phyloP scores from a whole-genome alignment of 129 eudicot genomes.

The Glebionis coronaria region DNA sequence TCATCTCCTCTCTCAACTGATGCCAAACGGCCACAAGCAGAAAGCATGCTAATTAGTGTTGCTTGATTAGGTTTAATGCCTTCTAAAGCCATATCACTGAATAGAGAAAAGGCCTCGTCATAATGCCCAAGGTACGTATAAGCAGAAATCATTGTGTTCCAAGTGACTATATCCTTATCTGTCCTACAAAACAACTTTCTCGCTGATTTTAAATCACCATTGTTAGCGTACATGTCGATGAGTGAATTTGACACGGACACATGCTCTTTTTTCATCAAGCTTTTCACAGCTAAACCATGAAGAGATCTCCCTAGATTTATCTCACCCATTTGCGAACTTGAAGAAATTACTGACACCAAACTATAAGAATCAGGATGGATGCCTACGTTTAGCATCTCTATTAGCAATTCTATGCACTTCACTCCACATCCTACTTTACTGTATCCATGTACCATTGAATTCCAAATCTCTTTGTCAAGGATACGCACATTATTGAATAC shows the following conservation, averaged over 20 bases:
- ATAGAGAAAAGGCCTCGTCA: slow-evolving; percentile 50
- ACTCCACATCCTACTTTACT: slow-evolving; percentile 42
- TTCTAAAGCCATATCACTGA: slow-evolving; percentile 50
- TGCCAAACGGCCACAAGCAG: slow-evolving; percentile 66
- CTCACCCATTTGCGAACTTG: slow-evolving; percentile 47
- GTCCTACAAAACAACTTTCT: slow-evolving; percentile 43
- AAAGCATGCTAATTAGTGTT: slow-evolving; percentile 54
- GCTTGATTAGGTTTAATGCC: slow-evolving; percentile 53
- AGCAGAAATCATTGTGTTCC: slow-evolving; percentile 64
- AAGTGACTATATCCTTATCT: slow-evolving; percentile 52
- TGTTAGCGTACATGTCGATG: slow-evolving; percentile 63
- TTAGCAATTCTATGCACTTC: slow-evolving; percentile 49
- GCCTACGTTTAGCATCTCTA: slow-evolving; percentile 52
- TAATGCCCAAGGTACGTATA: slow-evolving; percentile 39
- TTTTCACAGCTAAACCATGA: slow-evolving; percentile 56
- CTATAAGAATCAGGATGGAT: slow-evolving; percentile 44
- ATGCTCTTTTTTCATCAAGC: slow-evolving; percentile 35
- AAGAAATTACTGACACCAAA: slow-evolving; percentile 54
- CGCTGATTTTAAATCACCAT: slow-evolving; percentile 45
- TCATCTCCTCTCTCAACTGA: slow-evolving; percentile 61
- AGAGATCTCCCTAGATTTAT: slow-evolving; percentile 46
- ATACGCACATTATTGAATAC: slow-evolving; percentile 38
- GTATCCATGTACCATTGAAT: slow-evolving; percentile 56
- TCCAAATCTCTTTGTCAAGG: slow-evolving; percentile 47
- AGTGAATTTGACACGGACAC: slow-evolving; percentile 62